Evolutionary conservation across 345 rosid species (phyloP).

Genomic region (Populus nigra): DNA sequence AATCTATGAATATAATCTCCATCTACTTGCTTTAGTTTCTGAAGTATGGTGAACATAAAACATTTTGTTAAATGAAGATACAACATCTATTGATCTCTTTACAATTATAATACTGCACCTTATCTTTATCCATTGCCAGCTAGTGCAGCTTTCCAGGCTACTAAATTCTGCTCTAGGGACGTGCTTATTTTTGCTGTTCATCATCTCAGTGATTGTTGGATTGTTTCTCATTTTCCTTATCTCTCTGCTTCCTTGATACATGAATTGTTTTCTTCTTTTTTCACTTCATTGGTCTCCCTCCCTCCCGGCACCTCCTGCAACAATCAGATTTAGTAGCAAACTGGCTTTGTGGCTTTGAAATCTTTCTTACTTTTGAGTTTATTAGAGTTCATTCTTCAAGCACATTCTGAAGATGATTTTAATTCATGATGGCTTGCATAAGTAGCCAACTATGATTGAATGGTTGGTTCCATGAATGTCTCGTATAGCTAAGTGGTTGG

Average conservation of each 20-base stretch:
- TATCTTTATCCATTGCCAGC: neutral
- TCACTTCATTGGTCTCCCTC: neutral
- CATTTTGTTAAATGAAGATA: neutral
- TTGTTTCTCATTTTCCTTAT: neutral
- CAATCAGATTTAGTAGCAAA: neutral
- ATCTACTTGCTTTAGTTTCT: neutral
- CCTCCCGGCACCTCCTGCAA: neutral
- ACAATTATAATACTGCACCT: neutral
- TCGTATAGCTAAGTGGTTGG: neutral
- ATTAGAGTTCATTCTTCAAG: neutral
- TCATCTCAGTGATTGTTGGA: neutral
- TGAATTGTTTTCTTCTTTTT: too few species aligned
- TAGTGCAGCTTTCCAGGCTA: neutral
- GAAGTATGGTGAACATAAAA: neutral
- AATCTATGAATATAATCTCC: conserved; percentile 15
- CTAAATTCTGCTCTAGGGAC: neutral
- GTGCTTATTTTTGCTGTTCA: neutral
- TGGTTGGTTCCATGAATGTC: neutral
- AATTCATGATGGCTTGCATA: neutral
- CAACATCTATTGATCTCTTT: neutral
- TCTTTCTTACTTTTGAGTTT: neutral
- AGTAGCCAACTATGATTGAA: neutral
- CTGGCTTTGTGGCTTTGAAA: neutral
- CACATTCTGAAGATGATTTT: neutral
- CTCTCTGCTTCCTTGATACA: neutral